Percentiles rank a stretch among this genome's conserved stretches.
phyloP scores from a whole-genome alignment of 495 filamentous ascomycete genomes.

The Xylaria palmicola region DNA sequence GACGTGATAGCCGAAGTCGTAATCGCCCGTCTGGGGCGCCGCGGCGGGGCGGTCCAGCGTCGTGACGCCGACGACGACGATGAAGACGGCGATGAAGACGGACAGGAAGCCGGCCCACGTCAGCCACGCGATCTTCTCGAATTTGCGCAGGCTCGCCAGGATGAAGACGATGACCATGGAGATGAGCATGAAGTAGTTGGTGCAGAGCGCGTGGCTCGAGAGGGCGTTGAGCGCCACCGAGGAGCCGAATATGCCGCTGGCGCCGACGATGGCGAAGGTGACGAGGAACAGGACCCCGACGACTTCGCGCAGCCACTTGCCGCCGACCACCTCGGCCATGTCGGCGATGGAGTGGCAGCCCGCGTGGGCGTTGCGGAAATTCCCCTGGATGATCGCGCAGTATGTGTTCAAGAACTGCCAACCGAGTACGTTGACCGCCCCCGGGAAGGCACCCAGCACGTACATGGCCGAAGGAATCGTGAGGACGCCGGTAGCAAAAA shows the following conservation, averaged over 20 bases:
- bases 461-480: constrained; percentile 39
- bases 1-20: constrained; percentile 24
- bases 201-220: constrained; percentile 48
- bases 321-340: constrained; percentile 39
- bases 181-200: constrained; percentile 43
- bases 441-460: constrained; percentile 39
- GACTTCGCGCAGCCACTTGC: constrained; percentile 29
- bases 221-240: constrained; percentile 53
- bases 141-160: constrained; percentile 47
- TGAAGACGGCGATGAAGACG: constrained; percentile 48
- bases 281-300: constrained; percentile 47
- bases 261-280: constrained; percentile 47
- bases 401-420: constrained; percentile 44
- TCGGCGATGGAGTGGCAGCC: constrained; percentile 42
- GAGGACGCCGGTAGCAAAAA: constrained; percentile 45
- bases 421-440: constrained; percentile 41
- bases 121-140: constrained; percentile 48
- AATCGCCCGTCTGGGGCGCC: constrained; percentile 26
- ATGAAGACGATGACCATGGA: constrained; percentile 40
- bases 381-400: constrained; percentile 32
- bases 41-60: constrained; percentile 37
- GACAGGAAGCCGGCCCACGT: constrained; percentile 29
- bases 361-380: constrained; percentile 36
- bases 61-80: constrained; percentile 50
- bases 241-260: constrained; percentile 50